Evolutionary conservation across 306 rosid species (phyloP), one percentile per base, ranked within the genome.

Genomic region (Castanea crenata): DNA sequence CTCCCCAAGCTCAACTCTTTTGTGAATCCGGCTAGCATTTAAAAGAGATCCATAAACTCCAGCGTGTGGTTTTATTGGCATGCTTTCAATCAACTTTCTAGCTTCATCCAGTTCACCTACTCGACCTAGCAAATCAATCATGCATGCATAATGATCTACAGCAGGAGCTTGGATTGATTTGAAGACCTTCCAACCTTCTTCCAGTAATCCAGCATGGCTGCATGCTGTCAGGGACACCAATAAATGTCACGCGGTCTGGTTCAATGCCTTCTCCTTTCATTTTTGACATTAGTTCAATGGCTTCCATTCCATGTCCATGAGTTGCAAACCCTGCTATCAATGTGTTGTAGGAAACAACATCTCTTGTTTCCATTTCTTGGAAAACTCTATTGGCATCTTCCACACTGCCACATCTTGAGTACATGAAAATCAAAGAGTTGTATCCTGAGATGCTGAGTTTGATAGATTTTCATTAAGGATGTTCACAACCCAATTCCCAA

Each of bases 21-120:
- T 91, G 77, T 91, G 89, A 78, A 91, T 85, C 57, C 87, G 67
- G 76, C 89, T 88, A 51, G 92, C 93, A 78, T 85, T 87, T 86
- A 87, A 75, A 74, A 91, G 84, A 67, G 93, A 89, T 59, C 92
- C 93, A 77, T 86, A 89, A 83, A 89, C 86, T 80, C 93, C 93
- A 18, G 87, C 96, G 76, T 91, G 87, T 57, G 96, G 87, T 77
- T 86, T 73, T 89, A 83, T 86, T 13, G 86, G 90, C 96, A 91
- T 91, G 80, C 78, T 54, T 73, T 81, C 86, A 35, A 89, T 86
- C 79, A 91, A 77, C 10, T 76, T 55, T 74, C 71, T 65, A 55
- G 93, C 96, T 74, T 89, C 89, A 77, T 91, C 91, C 61, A 91
- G 76, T 84, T 89, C 84, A 55, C 96, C 91, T 44, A 78, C 78